These are phyloP conservation scores for Epichloe scottii DNA, from an alignment of 2,329 filamentous ascomycete species.

Conservation along the genomic window DNA sequence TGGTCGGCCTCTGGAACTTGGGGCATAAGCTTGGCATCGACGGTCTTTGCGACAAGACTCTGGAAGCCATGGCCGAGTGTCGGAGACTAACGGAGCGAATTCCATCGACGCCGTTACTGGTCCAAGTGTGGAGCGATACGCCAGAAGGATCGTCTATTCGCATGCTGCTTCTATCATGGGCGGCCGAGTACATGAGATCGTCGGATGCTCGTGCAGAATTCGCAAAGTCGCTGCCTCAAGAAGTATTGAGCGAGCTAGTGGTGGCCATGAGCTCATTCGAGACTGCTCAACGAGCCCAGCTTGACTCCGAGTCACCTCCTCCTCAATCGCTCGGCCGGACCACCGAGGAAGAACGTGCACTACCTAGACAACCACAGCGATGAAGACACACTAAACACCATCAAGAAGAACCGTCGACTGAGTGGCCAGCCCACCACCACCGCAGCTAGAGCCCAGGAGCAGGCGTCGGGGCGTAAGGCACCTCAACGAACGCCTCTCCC, in stretches of 20 bases:
- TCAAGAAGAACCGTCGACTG: conserved; percentile 32
- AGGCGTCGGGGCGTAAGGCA: conserved; percentile 16
- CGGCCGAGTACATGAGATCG: conserved; percentile 49
- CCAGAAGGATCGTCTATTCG: conserved; percentile 48
- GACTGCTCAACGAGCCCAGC: conserved; percentile 14
- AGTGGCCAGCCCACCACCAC: conserved; percentile 9
- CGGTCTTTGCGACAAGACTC: conserved; percentile 42
- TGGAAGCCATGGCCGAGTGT: conserved; percentile 45
- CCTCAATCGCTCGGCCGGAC: conserved; percentile 8
- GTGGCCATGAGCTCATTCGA: conserved; percentile 48
- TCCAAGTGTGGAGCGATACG: conserved; percentile 50
- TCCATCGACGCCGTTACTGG: conserved; percentile 44
- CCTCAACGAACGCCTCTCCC: conserved; percentile 16
- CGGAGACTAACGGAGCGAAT: conserved; percentile 40
- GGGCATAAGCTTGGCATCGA: conserved; percentile 38
- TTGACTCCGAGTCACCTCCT: conserved; percentile 11
- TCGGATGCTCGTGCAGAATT: conserved; percentile 44
- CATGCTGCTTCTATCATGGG: conserved; percentile 46
- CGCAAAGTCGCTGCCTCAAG: conserved; percentile 47
- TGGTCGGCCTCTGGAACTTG: conserved; percentile 45
- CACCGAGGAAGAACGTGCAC: conserved; percentile 33
- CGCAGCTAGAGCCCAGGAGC: conserved; percentile 10
- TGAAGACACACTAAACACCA: conserved; percentile 8
- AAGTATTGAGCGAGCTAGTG: conserved; percentile 50
- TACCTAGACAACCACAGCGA: conserved; percentile 21